Conservation (phyloP, 2,329 filamentous ascomycete species). For the Botrytis byssoidea region DNA sequence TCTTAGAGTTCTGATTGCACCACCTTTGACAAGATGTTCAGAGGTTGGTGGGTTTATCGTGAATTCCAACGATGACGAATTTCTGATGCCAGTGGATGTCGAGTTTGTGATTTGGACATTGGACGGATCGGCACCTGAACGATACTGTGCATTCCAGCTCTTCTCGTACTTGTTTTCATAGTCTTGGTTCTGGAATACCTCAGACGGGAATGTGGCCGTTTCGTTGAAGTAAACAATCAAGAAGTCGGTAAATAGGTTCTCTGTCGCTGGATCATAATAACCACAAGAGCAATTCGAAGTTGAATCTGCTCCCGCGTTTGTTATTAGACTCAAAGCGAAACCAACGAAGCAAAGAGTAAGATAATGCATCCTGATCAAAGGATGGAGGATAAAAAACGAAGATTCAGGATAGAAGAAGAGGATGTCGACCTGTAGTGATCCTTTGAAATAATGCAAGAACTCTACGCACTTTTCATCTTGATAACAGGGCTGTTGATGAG, state of each 20-base stretch:
- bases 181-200: constrained; percentile 41
- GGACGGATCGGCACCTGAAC: constrained; percentile 42
- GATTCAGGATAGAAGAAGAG: background rate
- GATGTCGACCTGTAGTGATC: background rate
- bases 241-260: constrained; percentile 47
- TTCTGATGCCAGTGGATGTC: background rate
- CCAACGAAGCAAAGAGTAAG: background rate
- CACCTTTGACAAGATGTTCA: constrained; percentile 42
- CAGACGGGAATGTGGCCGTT: constrained; percentile 38
- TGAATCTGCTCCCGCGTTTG: constrained; percentile 20
- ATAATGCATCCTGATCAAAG: background rate
- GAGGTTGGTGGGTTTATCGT: constrained; percentile 20
- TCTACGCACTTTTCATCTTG: background rate
- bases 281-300: constrained; percentile 45
- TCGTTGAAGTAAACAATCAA: constrained; percentile 53
- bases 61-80: constrained; percentile 1
- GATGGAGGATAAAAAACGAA: background rate
- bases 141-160: constrained; percentile 47
- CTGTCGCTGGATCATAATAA: constrained; percentile 43
- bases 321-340: background rate
- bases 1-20: constrained; percentile 43
- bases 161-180: constrained; percentile 47
- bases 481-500: background rate
- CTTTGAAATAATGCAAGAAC: constrained; percentile 1
- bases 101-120: constrained; percentile 35